Conservation (phyloP, 208 protist genomes). For the Wallacemonas collosoma region DNA sequence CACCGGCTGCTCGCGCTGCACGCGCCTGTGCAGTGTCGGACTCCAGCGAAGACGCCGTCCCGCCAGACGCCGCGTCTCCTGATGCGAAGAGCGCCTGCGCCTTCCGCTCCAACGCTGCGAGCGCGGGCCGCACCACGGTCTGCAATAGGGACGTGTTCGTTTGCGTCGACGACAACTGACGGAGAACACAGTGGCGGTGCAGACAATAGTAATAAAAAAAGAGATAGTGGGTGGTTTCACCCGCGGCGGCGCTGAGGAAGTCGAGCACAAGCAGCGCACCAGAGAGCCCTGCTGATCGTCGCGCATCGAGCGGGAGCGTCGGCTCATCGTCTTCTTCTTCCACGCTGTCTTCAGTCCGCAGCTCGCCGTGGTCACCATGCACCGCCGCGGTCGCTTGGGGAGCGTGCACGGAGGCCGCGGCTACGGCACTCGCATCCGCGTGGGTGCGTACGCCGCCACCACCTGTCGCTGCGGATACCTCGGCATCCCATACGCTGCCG, state of each 20-base stretch:
- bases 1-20: background rate
- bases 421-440: slow-evolving; percentile 17
- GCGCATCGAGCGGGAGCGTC: background rate
- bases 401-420: background rate
- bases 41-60: background rate
- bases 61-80: background rate
- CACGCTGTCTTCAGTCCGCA: background rate
- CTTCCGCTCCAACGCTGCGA: slow-evolving; percentile 24
- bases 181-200: slow-evolving; percentile 15
- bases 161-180: background rate
- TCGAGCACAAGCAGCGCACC: slow-evolving; percentile 37
- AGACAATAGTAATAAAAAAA: slow-evolving; percentile 33
- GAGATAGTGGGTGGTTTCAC: slow-evolving; percentile 27
- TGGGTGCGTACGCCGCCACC: background rate
- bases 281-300: slow-evolving; percentile 15
- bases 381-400: no score
- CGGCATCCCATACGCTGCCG: slow-evolving; percentile 40
- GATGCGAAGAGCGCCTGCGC: background rate
- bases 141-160: slow-evolving; percentile 14
- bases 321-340: background rate
- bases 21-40: background rate
- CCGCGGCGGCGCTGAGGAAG: slow-evolving; percentile 36
- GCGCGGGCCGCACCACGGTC: slow-evolving; percentile 14
- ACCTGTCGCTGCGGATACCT: slow-evolving; percentile 11
- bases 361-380: no score